Base-by-base conservation (phyloP, 148 eudicot species). In the Rhododendron molle region DNA sequence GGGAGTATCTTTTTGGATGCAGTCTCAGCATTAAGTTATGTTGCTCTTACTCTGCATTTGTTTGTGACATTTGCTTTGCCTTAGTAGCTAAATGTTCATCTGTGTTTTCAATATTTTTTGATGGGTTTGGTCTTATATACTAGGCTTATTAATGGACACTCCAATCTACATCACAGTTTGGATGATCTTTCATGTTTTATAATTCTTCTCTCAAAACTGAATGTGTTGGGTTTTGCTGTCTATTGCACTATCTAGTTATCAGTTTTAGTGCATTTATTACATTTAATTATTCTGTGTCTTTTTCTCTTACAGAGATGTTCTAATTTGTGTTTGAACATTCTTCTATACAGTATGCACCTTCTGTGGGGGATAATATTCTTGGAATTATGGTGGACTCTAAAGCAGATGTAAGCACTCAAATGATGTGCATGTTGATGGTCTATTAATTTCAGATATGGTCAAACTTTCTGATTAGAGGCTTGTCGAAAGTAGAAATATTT, bases 371-470 rank as follows among this genome's bases (percentile, higher is more conserved):
- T 93, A 93, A 90, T 87, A 89, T 94, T 83, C 99, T 97, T 90
- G 99, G 99, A 83, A 91, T 97, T 65, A 96, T 97, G 88, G 91
- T 93, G 16, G 98, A 95, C 78, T 52, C 93, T 87, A 94, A 86
- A 93, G 92, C 96, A 83, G 99, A 97, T 85, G 99, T 97, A 89
- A 91, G 98, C 76, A 38, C 80, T 56, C 72, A 78, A 80, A 67
- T 56, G 62, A 23, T 56, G 40, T 78, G 67, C n/a, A 12, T 32
- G 65, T 76, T 38, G 58, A 38, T 52, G 56, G 12, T 36, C 60
- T 46, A n/a, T 40, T 56, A 54, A 46, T 58, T 38, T 28, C 46
- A 36, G 87, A 28, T 76, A 16, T 11, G 30, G 34, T 74, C 46
- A 43, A 85, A 10, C 44, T 67, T 78, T 40, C 46, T 54, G 65